Base-by-base conservation (phyloP, 768 basidiomycete genomes). In the Hericium coralloides region DNA sequence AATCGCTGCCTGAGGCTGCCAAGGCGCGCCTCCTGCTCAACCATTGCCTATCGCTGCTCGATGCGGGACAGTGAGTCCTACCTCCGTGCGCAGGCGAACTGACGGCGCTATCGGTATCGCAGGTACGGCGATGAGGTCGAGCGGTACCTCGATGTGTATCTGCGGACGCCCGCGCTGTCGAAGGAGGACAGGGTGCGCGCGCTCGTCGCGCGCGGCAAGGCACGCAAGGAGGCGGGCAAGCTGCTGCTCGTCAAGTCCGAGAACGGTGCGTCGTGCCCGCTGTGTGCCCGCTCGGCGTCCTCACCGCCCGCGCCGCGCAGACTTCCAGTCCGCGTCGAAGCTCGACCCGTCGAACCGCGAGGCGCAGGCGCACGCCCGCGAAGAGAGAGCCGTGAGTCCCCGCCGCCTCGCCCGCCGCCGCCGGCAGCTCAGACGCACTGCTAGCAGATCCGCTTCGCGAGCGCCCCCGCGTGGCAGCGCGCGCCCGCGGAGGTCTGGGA, bases 401-500 rank as follows among this genome's bases (percentile, higher is more conserved):
- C 39, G 6, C 9, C 7, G 15, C 17, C 3, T 49, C 18, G 4
- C 17, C 4, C 36, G 5, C 23, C 49, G 10, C 43, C 14, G 3
- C 17, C 10, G 37, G 41, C n/a, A 43, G 25, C 25, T 36, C 53
- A 59, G 59, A 53, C 56, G 57, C 55, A 55, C 31, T 20, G 43
- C 9, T 25, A 43, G 45, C 55, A 84, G 79, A 81, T 83, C 51
- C 79, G 76, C 51, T 80, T 80, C 62, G 68, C 72, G 41, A 68
- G 74, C 60, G 78, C 79, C 57, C 82, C 84, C 2, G 81, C 83
- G 2, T 81, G 78, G 3, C 83, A 79, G 58, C 79, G 83, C 20
- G 77, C 78, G 17, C 85, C 85, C 0, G 71, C 74, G 7, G 85
- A 87, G 70, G 75, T 87, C 43, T 87, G 85, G 84, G 82, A 83